Conservation (phyloP, 176 grass and related monocot genomes). For the Carex cristatella region DNA sequence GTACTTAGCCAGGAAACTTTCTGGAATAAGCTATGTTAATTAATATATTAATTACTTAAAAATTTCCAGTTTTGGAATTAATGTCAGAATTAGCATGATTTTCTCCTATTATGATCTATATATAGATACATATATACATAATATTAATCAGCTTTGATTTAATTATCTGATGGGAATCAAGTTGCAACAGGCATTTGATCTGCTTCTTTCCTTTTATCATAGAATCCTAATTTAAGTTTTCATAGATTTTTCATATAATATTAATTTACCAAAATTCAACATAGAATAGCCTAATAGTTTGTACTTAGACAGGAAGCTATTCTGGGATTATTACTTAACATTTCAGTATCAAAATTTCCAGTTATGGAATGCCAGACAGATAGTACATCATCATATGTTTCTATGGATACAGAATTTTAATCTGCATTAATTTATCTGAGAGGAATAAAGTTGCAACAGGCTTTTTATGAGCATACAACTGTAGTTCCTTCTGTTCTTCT, state of each 20-base stretch:
- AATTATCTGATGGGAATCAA: not conserved
- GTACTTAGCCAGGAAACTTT: not conserved
- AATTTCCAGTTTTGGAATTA: not conserved
- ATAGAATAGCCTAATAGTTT: not conserved
- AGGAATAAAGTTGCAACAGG: slow-evolving; percentile 15
- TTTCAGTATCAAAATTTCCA: not conserved
- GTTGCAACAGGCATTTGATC: slow-evolving; percentile 15
- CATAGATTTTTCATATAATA: too few relatives aligned
- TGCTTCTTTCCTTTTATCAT: too few relatives aligned
- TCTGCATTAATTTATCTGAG: not conserved
- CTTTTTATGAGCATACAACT: slow-evolving; percentile 22
- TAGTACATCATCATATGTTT: not conserved
- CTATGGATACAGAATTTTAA: not conserved
- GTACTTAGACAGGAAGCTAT: not conserved
- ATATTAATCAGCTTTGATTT: slow-evolving; percentile 2
- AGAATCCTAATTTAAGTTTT: too few relatives aligned
- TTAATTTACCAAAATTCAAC: too few relatives aligned
- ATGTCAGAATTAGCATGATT: not conserved
- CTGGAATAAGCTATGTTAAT: not conserved
- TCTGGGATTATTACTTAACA: not conserved
- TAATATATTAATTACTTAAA: not conserved
- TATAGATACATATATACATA: not conserved
- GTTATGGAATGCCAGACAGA: not conserved
- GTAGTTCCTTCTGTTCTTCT: slow-evolving; percentile 1
- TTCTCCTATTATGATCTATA: not conserved